A percentile compares a stretch with the other conserved stretches of the same genome.
These are phyloP conservation scores for Beauveria sp. DNA, from an alignment of 2,329 filamentous ascomycete genomes.

Conservation along the genomic window DNA sequence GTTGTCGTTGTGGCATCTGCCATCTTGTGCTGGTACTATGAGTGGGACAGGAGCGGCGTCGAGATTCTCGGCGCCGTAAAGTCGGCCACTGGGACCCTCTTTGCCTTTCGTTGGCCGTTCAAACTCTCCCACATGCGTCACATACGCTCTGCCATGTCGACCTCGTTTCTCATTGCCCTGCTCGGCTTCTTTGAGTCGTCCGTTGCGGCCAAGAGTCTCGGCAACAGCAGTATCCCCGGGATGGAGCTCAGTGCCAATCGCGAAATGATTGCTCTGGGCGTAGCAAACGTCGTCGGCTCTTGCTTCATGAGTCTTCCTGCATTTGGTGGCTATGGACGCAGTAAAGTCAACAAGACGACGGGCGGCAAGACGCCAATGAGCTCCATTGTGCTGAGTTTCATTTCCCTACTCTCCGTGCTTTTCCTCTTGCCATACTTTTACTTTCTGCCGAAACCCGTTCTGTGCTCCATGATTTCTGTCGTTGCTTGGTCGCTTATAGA, in stretches of 20 bases:
- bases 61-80: slow-evolving; percentile 78
- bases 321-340: slow-evolving; percentile 92
- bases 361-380: slow-evolving; percentile 92
- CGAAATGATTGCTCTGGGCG: slow-evolving; percentile 84
- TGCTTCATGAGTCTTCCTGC: slow-evolving; percentile 89
- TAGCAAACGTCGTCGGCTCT: slow-evolving; percentile 84
- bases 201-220: slow-evolving; percentile 85
- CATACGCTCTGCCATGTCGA: slow-evolving; percentile 79
- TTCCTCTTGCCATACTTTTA: slow-evolving; percentile 89
- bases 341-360: slow-evolving; percentile 89
- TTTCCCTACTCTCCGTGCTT: slow-evolving; percentile 72
- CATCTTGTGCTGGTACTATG: slow-evolving; percentile 65
- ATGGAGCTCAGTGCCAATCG: slow-evolving; percentile 85
- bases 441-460: slow-evolving; percentile 91
- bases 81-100: slow-evolving; percentile 60
- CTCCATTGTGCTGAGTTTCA: slow-evolving; percentile 75
- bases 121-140: slow-evolving; percentile 67
- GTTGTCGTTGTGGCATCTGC: slow-evolving; percentile 80
- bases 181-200: slow-evolving; percentile 98
- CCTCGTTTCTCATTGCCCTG: slow-evolving; percentile 85
- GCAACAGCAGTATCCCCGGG: slow-evolving; percentile 61
- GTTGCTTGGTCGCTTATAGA: slow-evolving; percentile 93
- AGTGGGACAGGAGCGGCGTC: slow-evolving; percentile 74
- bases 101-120: slow-evolving; percentile 83
- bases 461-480: slow-evolving; percentile 90